Evolutionary conservation across 192 early-diverging fungal species (phyloP).

Genomic region (Pilaira anomala): DNA sequence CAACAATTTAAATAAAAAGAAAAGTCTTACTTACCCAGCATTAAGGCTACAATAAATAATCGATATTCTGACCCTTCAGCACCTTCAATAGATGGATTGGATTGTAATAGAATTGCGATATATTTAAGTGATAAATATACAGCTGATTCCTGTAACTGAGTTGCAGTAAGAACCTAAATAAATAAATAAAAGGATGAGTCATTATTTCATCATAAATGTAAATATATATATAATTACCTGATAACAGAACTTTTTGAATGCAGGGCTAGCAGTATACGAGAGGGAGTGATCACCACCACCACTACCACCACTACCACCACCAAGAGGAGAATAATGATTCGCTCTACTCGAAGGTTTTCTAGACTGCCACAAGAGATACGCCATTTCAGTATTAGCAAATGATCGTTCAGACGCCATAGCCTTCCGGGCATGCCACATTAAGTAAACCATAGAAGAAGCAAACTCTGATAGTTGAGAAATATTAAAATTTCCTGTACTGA

Average conservation of each 20-base stretch:
- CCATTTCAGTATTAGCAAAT: slow-evolving; percentile 3
- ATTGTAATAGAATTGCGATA: slow-evolving; percentile 42
- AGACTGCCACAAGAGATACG: slow-evolving; percentile 13
- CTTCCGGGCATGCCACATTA: slow-evolving; percentile 47
- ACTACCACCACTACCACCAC: too few relatives aligned
- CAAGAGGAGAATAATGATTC: slow-evolving; percentile 5
- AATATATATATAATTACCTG: slow-evolving; percentile 22
- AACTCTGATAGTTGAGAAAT: slow-evolving; percentile 48
- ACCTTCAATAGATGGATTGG: slow-evolving; percentile 41
- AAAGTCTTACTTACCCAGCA: slow-evolving; percentile 32
- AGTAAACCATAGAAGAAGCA: slow-evolving; percentile 55
- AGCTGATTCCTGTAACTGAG: slow-evolving; percentile 46
- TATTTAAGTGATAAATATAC: slow-evolving; percentile 50
- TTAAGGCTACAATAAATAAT: slow-evolving; percentile 52
- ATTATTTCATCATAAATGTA: neutral
- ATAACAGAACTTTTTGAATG: slow-evolving; percentile 40
- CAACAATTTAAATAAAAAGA: too few relatives aligned
- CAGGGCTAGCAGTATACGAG: slow-evolving; percentile 26
- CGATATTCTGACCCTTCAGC: slow-evolving; percentile 56
- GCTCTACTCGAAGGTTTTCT: slow-evolving; percentile 6
- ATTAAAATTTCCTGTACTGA: neutral
- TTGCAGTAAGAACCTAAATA: slow-evolving; percentile 46
- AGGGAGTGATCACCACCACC: slow-evolving; percentile 9
- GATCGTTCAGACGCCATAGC: slow-evolving; percentile 1
- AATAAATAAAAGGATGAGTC: neutral